Evolutionary conservation across 192 early-diverging fungal species (phyloP), one percentile per base, ranked within the genome.

Genomic region (Coemansia sp.): DNA sequence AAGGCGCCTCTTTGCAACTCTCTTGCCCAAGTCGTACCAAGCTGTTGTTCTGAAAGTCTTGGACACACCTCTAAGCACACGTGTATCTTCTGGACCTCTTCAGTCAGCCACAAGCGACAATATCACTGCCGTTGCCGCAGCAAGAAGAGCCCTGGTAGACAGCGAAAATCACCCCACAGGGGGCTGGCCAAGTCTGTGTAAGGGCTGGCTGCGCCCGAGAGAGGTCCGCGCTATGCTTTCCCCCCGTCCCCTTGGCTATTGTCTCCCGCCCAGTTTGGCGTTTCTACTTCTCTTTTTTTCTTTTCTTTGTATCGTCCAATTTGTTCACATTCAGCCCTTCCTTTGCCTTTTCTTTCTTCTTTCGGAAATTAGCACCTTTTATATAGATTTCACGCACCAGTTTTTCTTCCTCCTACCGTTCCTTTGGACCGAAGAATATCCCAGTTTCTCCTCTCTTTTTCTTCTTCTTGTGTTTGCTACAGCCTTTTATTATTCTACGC

Each of bases 181-280:
- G 48, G 48, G 21, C 48, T 25, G 21, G 48, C 48, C 27, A 27
- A 10, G 11, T 29, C 4, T 4, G 27, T 8, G 25, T 10, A 55
- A 58, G 7, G 14, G 23, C 51, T 55, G 51, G 27, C 51, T 55
- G 51, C 51, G 51, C 51, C 29, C 29, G 19, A 21, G 46, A 50
- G 19, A 15, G 31, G 55, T 58, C 55, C 31, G 55, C 55, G 15
- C 55, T 32, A n/a, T 31, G 55, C 55, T 5, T 29, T 9, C 27
- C 27, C 46, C 46, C 45, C 42, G 39, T 64, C 42, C 46, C 27
- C 44, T 29, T 38, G 39, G 39, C 44, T 46, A 64, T 64, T 64
- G 63, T 64, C 45, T 45, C 46, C n/a, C 45, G 17, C 8, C 46
- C 46, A 9, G 21, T 23, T 48, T 19, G 19, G 23, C 64, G 36